Evolutionary conservation across 257 asterid species (phyloP).

Genomic region (Jacaranda mimosifolia): DNA sequence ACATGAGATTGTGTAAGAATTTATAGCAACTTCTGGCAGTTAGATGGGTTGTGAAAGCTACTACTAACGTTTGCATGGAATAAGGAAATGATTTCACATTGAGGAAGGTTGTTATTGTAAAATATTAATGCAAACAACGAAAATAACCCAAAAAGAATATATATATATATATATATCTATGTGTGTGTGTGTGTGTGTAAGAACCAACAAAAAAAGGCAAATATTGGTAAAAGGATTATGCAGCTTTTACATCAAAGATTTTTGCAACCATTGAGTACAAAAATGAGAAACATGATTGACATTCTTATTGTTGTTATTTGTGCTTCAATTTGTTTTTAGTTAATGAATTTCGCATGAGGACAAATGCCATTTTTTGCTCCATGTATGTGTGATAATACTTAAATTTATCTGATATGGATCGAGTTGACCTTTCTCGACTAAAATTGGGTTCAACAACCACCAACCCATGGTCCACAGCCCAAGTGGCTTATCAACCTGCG

Average conservation of each 20-base stretch:
- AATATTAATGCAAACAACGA: neutral
- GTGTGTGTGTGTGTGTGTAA: no score
- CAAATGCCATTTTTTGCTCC: no score
- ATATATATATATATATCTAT: neutral
- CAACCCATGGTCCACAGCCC: no score
- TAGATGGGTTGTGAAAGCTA: slow-evolving; percentile 16
- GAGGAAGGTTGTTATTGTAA: slow-evolving; percentile 1
- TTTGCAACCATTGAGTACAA: neutral
- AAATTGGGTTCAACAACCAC: no score
- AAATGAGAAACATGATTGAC: neutral
- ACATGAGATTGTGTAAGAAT: slow-evolving; percentile 25
- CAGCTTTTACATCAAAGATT: neutral
- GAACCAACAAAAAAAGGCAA: no score
- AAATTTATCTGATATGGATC: no score
- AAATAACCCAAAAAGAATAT: neutral
- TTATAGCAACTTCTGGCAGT: slow-evolving; percentile 32
- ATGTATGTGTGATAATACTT: no score
- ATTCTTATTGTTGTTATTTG: neutral
- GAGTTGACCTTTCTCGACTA: no score
- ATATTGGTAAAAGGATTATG: neutral
- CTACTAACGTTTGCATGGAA: neutral
- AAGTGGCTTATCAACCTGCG: no score
- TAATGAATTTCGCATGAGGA: no score
- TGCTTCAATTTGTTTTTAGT: no score
- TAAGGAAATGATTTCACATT: neutral